These are phyloP conservation scores for Tephrocybe sp. DNA, from an alignment of 768 basidiomycete genomes.

Conservation along the genomic window DNA sequence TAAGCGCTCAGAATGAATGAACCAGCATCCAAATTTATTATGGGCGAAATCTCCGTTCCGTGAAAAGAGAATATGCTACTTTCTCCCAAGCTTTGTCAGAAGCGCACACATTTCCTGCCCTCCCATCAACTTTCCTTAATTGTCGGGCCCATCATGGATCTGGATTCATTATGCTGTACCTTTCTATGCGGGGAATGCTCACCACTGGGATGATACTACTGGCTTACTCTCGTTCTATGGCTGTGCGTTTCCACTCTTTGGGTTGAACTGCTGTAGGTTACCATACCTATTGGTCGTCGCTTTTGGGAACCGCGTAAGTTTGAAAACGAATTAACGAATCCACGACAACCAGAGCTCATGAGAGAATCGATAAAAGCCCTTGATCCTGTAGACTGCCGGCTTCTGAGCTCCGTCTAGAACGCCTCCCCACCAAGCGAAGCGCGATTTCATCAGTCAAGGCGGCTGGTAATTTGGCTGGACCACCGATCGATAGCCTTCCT, in stretches of 20 bases:
- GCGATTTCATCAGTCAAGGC: neutral
- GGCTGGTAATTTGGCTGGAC: slow-evolving; percentile 12
- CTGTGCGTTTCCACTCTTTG: neutral
- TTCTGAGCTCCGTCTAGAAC: neutral
- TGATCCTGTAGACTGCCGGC: neutral
- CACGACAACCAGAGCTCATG: neutral
- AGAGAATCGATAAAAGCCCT: neutral
- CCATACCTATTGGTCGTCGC: neutral
- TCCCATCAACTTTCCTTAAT: slow-evolving; percentile 2
- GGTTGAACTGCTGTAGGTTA: neutral
- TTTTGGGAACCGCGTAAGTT: too few species aligned
- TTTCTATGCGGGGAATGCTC: neutral
- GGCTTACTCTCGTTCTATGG: neutral
- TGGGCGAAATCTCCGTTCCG: neutral
- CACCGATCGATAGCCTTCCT: neutral
- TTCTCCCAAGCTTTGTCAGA: neutral
- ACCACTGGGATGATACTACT: too few species aligned
- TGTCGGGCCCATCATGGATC: neutral
- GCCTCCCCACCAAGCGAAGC: too few species aligned
- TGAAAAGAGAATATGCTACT: neutral
- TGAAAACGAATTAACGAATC: too few species aligned
- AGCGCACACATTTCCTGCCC: too few species aligned
- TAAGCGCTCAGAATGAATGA: too few species aligned
- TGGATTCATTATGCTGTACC: too few species aligned
- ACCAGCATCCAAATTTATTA: too few species aligned